Evolutionary conservation across 192 early-diverging fungal genomes (phyloP).

Genomic region (Linderina pennispora): DNA sequence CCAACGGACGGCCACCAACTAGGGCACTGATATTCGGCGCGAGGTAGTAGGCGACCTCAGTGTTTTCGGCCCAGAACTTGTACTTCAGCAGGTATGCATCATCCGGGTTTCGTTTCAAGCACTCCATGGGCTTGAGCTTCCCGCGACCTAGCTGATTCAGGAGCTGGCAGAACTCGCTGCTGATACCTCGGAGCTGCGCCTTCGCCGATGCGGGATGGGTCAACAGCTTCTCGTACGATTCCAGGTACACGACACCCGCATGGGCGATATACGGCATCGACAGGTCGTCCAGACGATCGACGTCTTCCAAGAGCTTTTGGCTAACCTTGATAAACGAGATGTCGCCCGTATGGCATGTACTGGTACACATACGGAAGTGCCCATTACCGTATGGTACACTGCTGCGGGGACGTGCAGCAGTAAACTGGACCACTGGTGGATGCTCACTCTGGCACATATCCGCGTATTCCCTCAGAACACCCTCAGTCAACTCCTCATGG

Average conservation of each 20-base stretch:
- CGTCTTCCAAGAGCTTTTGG: constrained; percentile 17
- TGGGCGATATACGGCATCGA: constrained; percentile 28
- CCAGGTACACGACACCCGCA: constrained; percentile 28
- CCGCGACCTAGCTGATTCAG: constrained; percentile 13
- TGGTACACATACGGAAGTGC: no score
- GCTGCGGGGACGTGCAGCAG: constrained; percentile 5
- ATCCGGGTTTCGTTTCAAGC: constrained; percentile 16
- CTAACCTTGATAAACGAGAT: constrained; percentile 5
- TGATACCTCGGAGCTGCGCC: constrained; percentile 27
- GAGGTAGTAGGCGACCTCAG: constrained; percentile 33
- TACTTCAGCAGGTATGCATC: constrained; percentile 18
- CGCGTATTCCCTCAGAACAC: constrained; percentile 10
- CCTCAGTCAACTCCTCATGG: constrained; percentile 9
- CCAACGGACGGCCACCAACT: constrained; percentile 21
- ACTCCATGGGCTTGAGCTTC: constrained; percentile 3
- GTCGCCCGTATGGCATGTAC: constrained; percentile 9
- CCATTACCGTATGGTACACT: no score
- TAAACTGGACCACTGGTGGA: constrained; percentile 17
- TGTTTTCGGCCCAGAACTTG: constrained; percentile 19
- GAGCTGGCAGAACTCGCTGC: constrained; percentile 26
- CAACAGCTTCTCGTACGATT: constrained; percentile 28
- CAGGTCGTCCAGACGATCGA: constrained; percentile 34
- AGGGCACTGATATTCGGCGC: constrained; percentile 44
- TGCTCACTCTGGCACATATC: constrained; percentile 6
- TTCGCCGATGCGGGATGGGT: constrained; percentile 19